Conservation (phyloP, 805 yeast genomes). For the Candida palmyrensis region DNA sequence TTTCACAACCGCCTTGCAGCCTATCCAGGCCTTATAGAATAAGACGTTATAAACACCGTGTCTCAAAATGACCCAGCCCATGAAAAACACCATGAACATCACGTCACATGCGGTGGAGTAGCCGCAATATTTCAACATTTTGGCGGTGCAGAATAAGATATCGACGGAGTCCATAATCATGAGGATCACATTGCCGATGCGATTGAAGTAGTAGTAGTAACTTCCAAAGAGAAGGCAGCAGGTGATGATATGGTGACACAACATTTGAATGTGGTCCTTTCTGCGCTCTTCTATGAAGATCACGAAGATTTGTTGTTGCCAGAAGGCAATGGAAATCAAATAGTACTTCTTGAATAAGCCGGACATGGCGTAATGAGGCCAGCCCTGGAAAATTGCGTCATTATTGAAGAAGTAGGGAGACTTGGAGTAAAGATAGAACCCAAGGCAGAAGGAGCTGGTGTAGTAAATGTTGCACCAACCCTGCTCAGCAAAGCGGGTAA, state of each 20-base stretch:
- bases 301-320: constrained; percentile 77
- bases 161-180: constrained; percentile 84
- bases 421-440: constrained; percentile 49
- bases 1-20: constrained; percentile 32
- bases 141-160: constrained; percentile 64
- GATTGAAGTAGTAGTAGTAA: constrained; percentile 64
- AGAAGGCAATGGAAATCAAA: constrained; percentile 64
- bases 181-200: constrained; percentile 75
- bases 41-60: constrained; percentile 72
- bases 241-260: constrained; percentile 83
- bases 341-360: constrained; percentile 61
- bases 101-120: constrained; percentile 56
- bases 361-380: constrained; percentile 69
- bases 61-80: constrained; percentile 66
- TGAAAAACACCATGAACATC: constrained; percentile 61
- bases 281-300: constrained; percentile 74
- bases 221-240: constrained; percentile 63
- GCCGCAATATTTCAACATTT: constrained; percentile 71
- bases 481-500: constrained; percentile 78
- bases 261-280: constrained; percentile 84
- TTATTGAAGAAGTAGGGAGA: constrained; percentile 53
- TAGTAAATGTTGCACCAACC: constrained; percentile 72
- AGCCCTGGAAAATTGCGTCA: constrained; percentile 54
- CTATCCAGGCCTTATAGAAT: constrained; percentile 49
- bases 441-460: constrained; percentile 48